phyloP scores from a whole-genome alignment of 805 yeast genomes.

The Wickerhamomyces rabaulensis region DNA sequence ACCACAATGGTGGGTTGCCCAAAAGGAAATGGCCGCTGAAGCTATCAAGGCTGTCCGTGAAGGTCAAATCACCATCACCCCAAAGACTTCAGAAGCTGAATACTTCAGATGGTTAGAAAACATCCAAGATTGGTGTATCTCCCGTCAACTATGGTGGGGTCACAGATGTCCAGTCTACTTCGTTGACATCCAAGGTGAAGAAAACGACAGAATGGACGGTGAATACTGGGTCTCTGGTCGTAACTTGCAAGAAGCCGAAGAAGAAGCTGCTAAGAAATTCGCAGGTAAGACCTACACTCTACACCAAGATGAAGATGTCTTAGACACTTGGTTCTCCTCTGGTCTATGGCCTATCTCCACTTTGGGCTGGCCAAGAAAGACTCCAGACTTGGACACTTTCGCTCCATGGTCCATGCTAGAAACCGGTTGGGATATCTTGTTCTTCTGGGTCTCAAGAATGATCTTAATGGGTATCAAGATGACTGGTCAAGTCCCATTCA shows the following conservation, averaged over 20 bases:
- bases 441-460: slow-evolving; percentile 99
- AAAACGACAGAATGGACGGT: slow-evolving; percentile 52
- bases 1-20: slow-evolving; percentile 99
- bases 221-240: slow-evolving; percentile 91
- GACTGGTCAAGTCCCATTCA: slow-evolving; percentile 89
- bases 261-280: slow-evolving; percentile 71
- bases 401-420: slow-evolving; percentile 92
- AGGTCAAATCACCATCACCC: slow-evolving; percentile 78
- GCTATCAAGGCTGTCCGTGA: slow-evolving; percentile 81
- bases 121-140: slow-evolving; percentile 98
- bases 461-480: slow-evolving; percentile 83
- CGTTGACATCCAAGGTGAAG: slow-evolving; percentile 70
- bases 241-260: slow-evolving; percentile 73
- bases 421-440: slow-evolving; percentile 98
- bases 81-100: slow-evolving; percentile 88
- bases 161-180: slow-evolving; percentile 97
- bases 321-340: slow-evolving; percentile 98
- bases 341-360: slow-evolving; percentile 98
- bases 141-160: slow-evolving; percentile 94
- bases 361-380: slow-evolving; percentile 88
- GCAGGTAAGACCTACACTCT: slow-evolving; percentile 65
- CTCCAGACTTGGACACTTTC: slow-evolving; percentile 69
- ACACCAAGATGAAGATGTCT: slow-evolving; percentile 95
- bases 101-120: slow-evolving; percentile 93
- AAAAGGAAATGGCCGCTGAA: slow-evolving; percentile 78